Conservation (phyloP, 306 rosid genomes). For the Morella rubra region DNA sequence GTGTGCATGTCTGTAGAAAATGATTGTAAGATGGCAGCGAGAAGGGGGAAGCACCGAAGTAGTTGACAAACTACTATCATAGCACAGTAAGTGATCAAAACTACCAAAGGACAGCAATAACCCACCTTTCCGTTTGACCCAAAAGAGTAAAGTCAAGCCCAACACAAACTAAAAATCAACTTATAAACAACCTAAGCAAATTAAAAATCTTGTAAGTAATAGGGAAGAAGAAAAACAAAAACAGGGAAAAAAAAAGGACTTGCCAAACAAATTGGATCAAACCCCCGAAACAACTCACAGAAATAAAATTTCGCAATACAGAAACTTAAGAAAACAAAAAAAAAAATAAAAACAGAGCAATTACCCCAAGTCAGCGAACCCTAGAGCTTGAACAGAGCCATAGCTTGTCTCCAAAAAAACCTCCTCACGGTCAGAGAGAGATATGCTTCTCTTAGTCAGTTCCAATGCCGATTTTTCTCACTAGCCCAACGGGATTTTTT, state of each 20-base stretch:
- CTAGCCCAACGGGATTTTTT: constrained; percentile 30
- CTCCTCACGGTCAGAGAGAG: constrained; percentile 7
- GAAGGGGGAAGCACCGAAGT: not conserved
- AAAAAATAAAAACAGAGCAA: constrained; percentile 8
- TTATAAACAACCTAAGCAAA: constrained; percentile 23
- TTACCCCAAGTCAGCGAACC: constrained; percentile 46
- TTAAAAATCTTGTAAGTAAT: constrained; percentile 20
- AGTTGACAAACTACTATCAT: constrained; percentile 1
- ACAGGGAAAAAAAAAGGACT: not conserved
- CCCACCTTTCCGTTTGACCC: constrained; percentile 22
- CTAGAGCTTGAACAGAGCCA: constrained; percentile 23
- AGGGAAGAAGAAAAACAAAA: not conserved
- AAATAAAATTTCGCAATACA: constrained; percentile 10
- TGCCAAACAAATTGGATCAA: constrained; percentile 29
- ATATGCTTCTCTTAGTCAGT: constrained; percentile 13
- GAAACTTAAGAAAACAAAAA: constrained; percentile 11
- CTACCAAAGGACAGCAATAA: constrained; percentile 21
- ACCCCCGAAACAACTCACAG: constrained; percentile 12
- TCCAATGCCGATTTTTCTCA: constrained; percentile 23
- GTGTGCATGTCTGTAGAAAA: constrained; percentile 3
- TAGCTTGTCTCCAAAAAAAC: constrained; percentile 11
- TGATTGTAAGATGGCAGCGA: not conserved
- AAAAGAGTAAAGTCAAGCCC: constrained; percentile 1
- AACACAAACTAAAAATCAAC: constrained; percentile 18
- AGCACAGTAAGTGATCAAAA: constrained; percentile 31